A percentile compares a stretch with the other conserved stretches of the same genome.
These are phyloP conservation scores for Chenopodium album DNA, from an alignment of 148 eudicot genomes.

Conservation along the genomic window DNA sequence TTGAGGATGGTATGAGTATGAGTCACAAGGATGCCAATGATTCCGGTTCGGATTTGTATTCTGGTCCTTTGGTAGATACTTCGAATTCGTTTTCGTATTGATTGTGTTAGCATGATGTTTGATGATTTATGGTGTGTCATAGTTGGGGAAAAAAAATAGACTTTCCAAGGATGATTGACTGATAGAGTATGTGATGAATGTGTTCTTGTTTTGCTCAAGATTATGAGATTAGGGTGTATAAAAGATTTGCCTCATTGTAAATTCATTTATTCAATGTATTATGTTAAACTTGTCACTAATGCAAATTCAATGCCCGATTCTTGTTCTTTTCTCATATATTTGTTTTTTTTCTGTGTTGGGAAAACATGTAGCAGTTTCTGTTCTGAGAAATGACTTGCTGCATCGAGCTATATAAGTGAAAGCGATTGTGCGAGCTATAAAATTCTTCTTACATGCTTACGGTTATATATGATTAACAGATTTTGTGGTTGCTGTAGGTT, in stretches of 20 bases:
- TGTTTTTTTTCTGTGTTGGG: not conserved
- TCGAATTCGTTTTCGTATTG: conserved; percentile 33
- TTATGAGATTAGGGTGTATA: conserved; percentile 26
- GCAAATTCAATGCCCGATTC: not conserved
- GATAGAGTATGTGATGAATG: not conserved
- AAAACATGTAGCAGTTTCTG: not conserved
- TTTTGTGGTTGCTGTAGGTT: not conserved
- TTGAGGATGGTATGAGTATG: conserved; percentile 33
- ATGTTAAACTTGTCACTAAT: conserved; percentile 1
- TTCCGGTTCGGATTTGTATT: conserved; percentile 21
- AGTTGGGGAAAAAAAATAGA: not conserved
- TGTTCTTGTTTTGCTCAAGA: not conserved
- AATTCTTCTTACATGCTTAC: not conserved
- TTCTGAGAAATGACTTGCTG: not conserved
- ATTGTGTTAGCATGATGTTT: not conserved
- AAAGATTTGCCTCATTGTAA: conserved; percentile 21
- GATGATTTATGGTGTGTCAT: not conserved
- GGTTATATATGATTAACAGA: not conserved
- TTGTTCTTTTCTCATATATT: not conserved
- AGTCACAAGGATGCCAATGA: not conserved
- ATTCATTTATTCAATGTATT: not conserved
- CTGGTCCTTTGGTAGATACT: conserved; percentile 23
- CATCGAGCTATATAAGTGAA: not conserved
- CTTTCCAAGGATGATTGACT: not conserved
- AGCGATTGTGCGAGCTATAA: not conserved